Evolutionary conservation across 768 basidiomycete species (phyloP).

Genomic region (Termitomyces sp.): DNA sequence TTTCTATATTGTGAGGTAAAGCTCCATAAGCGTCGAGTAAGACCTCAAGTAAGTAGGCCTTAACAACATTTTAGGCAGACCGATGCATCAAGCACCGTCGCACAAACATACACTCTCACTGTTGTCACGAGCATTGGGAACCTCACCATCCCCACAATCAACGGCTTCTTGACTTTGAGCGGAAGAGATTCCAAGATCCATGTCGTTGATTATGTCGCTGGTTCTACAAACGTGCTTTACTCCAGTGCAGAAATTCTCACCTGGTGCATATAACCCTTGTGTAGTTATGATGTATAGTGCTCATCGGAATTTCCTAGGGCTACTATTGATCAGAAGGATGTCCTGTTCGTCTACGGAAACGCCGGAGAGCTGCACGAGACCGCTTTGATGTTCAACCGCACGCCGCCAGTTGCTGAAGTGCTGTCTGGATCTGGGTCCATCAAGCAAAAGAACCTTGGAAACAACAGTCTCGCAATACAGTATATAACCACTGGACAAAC

Average conservation of each 20-base stretch:
- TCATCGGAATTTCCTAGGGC: slow-evolving; percentile 26
- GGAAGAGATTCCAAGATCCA: slow-evolving; percentile 52
- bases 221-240: slow-evolving; percentile 36
- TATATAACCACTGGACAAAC: slow-evolving; percentile 42
- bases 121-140: slow-evolving; percentile 39
- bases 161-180: slow-evolving; percentile 35
- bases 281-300: not conserved
- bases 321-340: slow-evolving; percentile 40
- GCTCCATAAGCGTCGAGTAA: not conserved
- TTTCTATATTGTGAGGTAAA: slow-evolving; percentile 40
- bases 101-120: slow-evolving; percentile 35
- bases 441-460: slow-evolving; percentile 28
- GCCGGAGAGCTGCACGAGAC: slow-evolving; percentile 44
- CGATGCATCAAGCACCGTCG: slow-evolving; percentile 31
- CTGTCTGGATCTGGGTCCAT: slow-evolving; percentile 30
- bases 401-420: slow-evolving; percentile 23
- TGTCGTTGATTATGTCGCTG: slow-evolving; percentile 43
- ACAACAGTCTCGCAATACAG: slow-evolving; percentile 33
- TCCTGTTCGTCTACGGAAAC: slow-evolving; percentile 43
- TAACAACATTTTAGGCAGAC: slow-evolving; percentile 23
- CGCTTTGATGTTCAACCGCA: slow-evolving; percentile 32
- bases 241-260: slow-evolving; percentile 46
- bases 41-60: not conserved
- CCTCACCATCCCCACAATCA: slow-evolving; percentile 36
- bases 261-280: slow-evolving; percentile 24